These are phyloP conservation scores for Sporobolomyces roseus DNA, from an alignment of 768 basidiomycete species.

Conservation along the genomic window DNA sequence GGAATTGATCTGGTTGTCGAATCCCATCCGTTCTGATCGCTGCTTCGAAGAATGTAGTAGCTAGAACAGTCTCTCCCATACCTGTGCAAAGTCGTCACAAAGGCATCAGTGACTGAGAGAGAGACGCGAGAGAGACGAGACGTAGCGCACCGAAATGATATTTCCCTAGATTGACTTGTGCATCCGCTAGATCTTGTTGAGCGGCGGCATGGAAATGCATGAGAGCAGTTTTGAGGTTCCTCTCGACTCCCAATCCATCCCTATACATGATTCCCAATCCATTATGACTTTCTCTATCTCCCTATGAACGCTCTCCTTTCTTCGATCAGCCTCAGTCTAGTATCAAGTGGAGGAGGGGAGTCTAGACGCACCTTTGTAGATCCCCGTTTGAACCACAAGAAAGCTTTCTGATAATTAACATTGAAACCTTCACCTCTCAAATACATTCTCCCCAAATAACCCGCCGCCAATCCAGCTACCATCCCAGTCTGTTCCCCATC, in stretches of 20 bases:
- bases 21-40: conserved; percentile 68
- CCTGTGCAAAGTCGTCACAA: conserved; percentile 52
- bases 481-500: conserved; percentile 52
- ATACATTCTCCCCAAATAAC: conserved; percentile 88
- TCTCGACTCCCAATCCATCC: conserved; percentile 71
- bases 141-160: conserved; percentile 48
- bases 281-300: conserved; percentile 84
- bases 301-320: conserved; percentile 49
- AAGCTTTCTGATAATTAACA: conserved; percentile 62
- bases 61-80: conserved; percentile 63
- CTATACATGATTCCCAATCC: conserved; percentile 86
- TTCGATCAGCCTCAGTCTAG: conserved; percentile 45
- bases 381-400: conserved; percentile 85
- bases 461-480: conserved; percentile 75
- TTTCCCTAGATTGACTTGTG: conserved; percentile 85
- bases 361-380: neutral
- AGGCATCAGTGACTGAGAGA: neutral
- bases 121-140: neutral
- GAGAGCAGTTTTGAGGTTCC: conserved; percentile 63
- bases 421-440: conserved; percentile 87
- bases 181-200: conserved; percentile 82
- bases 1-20: conserved; percentile 65
- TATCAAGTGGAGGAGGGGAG: neutral
- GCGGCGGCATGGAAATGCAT: conserved; percentile 72
- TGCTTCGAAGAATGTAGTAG: conserved; percentile 71